A percentile compares a stretch with the other conserved stretches of the same genome.
Evolutionary conservation across 1,139 yeast genomes (phyloP).

Genomic region (Debaryomycetaceae sp.): DNA sequence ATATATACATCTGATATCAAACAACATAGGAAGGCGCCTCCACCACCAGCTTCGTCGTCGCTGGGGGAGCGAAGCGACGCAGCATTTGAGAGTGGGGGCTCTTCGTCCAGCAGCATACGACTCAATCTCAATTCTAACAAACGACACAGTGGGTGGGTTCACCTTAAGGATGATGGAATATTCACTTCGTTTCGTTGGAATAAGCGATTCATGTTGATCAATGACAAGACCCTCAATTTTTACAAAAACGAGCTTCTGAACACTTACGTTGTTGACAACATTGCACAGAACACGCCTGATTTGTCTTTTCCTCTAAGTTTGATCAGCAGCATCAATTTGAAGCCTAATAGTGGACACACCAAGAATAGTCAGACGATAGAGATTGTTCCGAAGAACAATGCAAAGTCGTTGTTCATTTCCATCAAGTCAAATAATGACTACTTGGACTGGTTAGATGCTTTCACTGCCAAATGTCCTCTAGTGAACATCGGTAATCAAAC

Average conservation of each 20-base stretch:
- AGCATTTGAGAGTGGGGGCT: constrained; percentile 2
- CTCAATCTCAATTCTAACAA: constrained; percentile 27
- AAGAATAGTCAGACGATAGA: constrained; percentile 73
- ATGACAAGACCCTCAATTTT: constrained; percentile 71
- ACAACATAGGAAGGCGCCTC: constrained; percentile 47
- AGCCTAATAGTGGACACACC: constrained; percentile 47
- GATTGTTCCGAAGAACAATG: constrained; percentile 57
- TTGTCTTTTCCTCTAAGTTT: constrained; percentile 40
- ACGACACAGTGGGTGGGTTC: constrained; percentile 74
- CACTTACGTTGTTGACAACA: constrained; percentile 4
- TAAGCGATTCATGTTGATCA: constrained; percentile 73
- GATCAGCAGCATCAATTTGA: constrained; percentile 37
- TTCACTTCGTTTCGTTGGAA: constrained; percentile 86
- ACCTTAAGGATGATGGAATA: constrained; percentile 86
- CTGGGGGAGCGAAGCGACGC: not conserved
- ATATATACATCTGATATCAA: constrained; percentile 46
- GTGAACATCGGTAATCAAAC: constrained; percentile 32
- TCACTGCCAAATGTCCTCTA: constrained; percentile 81
- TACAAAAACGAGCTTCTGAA: constrained; percentile 60
- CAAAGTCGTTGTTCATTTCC: constrained; percentile 68
- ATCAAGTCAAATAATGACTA: constrained; percentile 78
- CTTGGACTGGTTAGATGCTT: constrained; percentile 89
- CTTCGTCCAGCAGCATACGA: constrained; percentile 12
- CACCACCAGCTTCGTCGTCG: constrained; percentile 27
- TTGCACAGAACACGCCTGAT: constrained; percentile 25